These are phyloP conservation scores for Rhinocladiella mackenziei DNA, from an alignment of 2,329 filamentous ascomycete genomes.

Conservation along the genomic window DNA sequence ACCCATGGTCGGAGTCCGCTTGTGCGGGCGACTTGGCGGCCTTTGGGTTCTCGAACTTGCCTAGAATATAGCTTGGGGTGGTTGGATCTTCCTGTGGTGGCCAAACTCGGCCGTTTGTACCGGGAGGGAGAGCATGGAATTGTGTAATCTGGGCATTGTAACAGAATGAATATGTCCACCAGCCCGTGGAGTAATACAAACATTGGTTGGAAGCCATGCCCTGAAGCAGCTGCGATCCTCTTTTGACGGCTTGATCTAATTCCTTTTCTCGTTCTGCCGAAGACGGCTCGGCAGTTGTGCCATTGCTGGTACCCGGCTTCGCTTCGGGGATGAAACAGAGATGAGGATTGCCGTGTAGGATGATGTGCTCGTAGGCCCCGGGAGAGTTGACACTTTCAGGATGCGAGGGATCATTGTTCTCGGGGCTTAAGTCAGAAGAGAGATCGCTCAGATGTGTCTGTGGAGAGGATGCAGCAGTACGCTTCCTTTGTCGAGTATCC, in stretches of 20 bases:
- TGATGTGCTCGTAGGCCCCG: slow-evolving; percentile 59
- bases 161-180: slow-evolving; percentile 97
- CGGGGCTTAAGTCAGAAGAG: slow-evolving; percentile 4
- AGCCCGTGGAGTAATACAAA: slow-evolving; percentile 78
- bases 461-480: neutral
- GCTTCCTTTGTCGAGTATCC: slow-evolving; percentile 4
- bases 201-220: slow-evolving; percentile 70
- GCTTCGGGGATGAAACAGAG: slow-evolving; percentile 80
- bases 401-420: slow-evolving; percentile 31
- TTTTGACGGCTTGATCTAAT: slow-evolving; percentile 68
- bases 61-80: slow-evolving; percentile 73
- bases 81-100: slow-evolving; percentile 73
- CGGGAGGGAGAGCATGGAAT: slow-evolving; percentile 76
- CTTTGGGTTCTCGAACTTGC: slow-evolving; percentile 49
- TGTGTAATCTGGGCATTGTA: slow-evolving; percentile 83
- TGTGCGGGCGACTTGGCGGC: slow-evolving; percentile 29
- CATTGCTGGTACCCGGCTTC: slow-evolving; percentile 56
- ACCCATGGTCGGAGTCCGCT: slow-evolving; percentile 29
- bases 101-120: slow-evolving; percentile 61
- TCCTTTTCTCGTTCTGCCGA: slow-evolving; percentile 70
- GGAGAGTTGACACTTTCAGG: slow-evolving; percentile 2
- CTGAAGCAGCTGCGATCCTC: slow-evolving; percentile 74
- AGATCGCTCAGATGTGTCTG: slow-evolving; percentile 10
- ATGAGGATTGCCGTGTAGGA: slow-evolving; percentile 65
- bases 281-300: slow-evolving; percentile 63